These are phyloP conservation scores for Blastomyces emzantsi DNA, from an alignment of 2,329 filamentous ascomycete species.

Conservation along the genomic window DNA sequence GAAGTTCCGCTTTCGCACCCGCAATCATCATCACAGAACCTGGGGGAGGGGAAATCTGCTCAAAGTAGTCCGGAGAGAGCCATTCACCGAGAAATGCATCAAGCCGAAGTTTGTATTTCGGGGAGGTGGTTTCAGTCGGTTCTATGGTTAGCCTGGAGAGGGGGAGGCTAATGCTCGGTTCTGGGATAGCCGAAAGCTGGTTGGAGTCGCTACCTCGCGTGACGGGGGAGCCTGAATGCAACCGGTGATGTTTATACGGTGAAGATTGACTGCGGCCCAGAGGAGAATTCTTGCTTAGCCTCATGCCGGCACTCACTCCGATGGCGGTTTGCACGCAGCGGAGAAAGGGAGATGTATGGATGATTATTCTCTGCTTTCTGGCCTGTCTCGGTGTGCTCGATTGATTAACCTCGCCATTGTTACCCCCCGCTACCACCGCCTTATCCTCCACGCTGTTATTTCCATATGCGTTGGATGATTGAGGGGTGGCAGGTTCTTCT, in stretches of 20 bases:
- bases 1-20: conserved; percentile 75
- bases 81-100: conserved; percentile 95
- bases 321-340: conserved; percentile 89
- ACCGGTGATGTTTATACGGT: conserved; percentile 16
- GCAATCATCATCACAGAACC: conserved; percentile 79
- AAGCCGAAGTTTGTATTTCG: conserved; percentile 52
- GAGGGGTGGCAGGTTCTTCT: conserved; percentile 22
- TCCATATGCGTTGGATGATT: not conserved
- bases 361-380: conserved; percentile 63
- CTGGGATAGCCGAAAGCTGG: conserved; percentile 25
- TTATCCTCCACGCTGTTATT: not conserved
- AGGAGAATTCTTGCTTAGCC: conserved; percentile 28
- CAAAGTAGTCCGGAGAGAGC: conserved; percentile 88
- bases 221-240: conserved; percentile 24
- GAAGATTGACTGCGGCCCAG: conserved; percentile 2
- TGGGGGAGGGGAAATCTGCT: conserved; percentile 82
- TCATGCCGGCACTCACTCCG: conserved; percentile 76
- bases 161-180: conserved; percentile 22
- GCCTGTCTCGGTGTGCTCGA: conserved; percentile 29
- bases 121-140: not conserved
- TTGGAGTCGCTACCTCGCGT: conserved; percentile 21
- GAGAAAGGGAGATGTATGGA: conserved; percentile 90
- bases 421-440: conserved; percentile 15
- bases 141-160: not conserved
- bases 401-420: conserved; percentile 30